phyloP scores from a whole-genome alignment of 352 stramenopile species.

The Globisporangium solare region DNA sequence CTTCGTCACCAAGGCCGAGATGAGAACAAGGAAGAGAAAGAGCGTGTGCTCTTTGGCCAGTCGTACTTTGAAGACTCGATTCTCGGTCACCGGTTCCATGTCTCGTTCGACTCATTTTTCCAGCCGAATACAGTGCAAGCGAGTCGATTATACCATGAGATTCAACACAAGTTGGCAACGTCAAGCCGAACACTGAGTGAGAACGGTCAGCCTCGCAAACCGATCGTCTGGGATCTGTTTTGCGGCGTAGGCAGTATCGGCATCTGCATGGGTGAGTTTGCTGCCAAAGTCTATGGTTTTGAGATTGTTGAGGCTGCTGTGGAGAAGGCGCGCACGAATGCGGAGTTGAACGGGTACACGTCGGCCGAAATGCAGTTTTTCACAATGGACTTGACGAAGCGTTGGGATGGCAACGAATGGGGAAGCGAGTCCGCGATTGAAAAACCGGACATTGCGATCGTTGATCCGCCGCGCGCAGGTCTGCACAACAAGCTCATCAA shows the following conservation, averaged over 20 bases:
- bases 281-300: constrained; percentile 53
- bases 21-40: neutral
- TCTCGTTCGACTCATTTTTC: constrained; percentile 79
- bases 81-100: constrained; percentile 47
- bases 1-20: constrained; percentile 29
- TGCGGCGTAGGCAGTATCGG: constrained; percentile 78
- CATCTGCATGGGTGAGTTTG: constrained; percentile 57
- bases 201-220: constrained; percentile 16
- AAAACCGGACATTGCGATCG: constrained; percentile 59
- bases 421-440: constrained; percentile 15
- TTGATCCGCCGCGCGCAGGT: constrained; percentile 66
- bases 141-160: constrained; percentile 46
- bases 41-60: constrained; percentile 41
- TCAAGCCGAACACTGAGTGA: neutral
- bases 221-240: constrained; percentile 76
- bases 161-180: constrained; percentile 31
- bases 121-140: constrained; percentile 69
- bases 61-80: constrained; percentile 56
- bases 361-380: constrained; percentile 58
- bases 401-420: constrained; percentile 39
- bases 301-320: constrained; percentile 62
- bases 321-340: constrained; percentile 46
- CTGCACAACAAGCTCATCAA: constrained; percentile 65
- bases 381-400: constrained; percentile 50
- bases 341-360: constrained; percentile 50